Evolutionary conservation across 1,139 yeast species (phyloP), one percentile per base, ranked within the genome.

Genomic region (Suhomyces wounanorum): DNA sequence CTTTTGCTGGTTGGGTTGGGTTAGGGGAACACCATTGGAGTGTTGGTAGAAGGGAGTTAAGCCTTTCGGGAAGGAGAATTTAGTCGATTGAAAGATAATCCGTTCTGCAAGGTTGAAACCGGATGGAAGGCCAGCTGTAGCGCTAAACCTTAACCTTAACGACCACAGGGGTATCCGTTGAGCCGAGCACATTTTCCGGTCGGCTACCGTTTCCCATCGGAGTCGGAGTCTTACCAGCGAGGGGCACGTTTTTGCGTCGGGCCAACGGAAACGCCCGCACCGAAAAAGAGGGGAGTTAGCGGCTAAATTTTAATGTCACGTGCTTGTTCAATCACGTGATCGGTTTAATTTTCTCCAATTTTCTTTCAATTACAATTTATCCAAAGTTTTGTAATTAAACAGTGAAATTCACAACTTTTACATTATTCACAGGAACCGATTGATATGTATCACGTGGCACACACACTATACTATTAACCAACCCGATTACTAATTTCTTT

Each of bases 221-320:
- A 23, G 40, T 38, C 40, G 42, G 43, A 40, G 43, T 40, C 28
- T 40, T 4, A 40, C 28, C 28, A 8, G 40, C 25, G 28, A 18
- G 28, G 40, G 37, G 37, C 37, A 33, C 11, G 37, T 14, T 14
- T 14, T 2, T 3, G 37, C 8, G 4, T 10, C 37, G 37, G 18
- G n/a, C 37, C 37, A 33, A 14, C 37, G 37, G 37, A 33, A n/a
- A 17, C 4, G 2, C 13, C 4, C 17, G 16, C 13, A 2, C 3
- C 6, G 31, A 4, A 13, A 30, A 30, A n/a, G 33, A 30, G 33
- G 33, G 33, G 33, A 30, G 33, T 30, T 30, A 30, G 33, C 33
- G 33, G 33, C 33, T 30, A 30, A 9, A 3, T 28, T 25, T 25
- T 25, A 25, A 25, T 25, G 28, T 25, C 28, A 25, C 11, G 36